A percentile compares a stretch with the other conserved stretches of the same genome.
Evolutionary conservation across 106 monocot species (phyloP).

Genomic region (Dendrobium chrysotoxum): DNA sequence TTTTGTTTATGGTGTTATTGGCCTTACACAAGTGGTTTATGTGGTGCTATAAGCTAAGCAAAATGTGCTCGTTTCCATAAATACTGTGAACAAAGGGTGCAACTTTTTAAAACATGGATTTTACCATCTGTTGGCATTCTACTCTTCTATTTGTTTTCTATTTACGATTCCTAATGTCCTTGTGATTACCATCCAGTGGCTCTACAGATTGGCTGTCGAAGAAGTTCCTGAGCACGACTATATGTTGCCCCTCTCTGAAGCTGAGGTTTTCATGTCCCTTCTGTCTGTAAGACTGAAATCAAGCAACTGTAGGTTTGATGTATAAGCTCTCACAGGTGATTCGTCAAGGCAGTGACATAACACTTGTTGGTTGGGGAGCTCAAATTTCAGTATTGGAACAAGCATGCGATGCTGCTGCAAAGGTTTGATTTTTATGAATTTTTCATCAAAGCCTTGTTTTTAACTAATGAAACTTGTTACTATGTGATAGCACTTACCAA

Average conservation of each 20-base stretch:
- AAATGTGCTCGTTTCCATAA: no score
- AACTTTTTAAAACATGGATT: no score
- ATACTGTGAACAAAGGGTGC: no score
- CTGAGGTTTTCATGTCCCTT: conserved; percentile 51
- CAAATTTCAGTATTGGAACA: conserved; percentile 86
- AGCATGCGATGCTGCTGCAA: conserved; percentile 81
- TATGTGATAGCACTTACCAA: not conserved
- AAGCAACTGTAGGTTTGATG: not conserved
- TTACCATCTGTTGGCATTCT: no score
- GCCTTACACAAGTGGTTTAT: no score
- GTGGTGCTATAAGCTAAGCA: no score
- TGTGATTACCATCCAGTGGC: conserved; percentile 40
- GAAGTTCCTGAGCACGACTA: conserved; percentile 94
- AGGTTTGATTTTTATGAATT: conserved; percentile 38
- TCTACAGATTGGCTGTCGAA: conserved; percentile 88
- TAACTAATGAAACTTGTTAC: not conserved
- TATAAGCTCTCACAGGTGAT: conserved; percentile 48
- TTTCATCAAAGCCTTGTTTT: not conserved
- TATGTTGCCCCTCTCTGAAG: conserved; percentile 89
- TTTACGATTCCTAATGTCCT: not conserved
- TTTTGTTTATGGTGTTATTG: no score
- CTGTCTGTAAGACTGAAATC: conserved; percentile 2
- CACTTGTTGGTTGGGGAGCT: conserved; percentile 98
- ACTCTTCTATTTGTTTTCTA: no score
- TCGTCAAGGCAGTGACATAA: conserved; percentile 86